phyloP scores from a whole-genome alignment of 352 stramenopile species.

The Pythium rhizo-oryzae region DNA sequence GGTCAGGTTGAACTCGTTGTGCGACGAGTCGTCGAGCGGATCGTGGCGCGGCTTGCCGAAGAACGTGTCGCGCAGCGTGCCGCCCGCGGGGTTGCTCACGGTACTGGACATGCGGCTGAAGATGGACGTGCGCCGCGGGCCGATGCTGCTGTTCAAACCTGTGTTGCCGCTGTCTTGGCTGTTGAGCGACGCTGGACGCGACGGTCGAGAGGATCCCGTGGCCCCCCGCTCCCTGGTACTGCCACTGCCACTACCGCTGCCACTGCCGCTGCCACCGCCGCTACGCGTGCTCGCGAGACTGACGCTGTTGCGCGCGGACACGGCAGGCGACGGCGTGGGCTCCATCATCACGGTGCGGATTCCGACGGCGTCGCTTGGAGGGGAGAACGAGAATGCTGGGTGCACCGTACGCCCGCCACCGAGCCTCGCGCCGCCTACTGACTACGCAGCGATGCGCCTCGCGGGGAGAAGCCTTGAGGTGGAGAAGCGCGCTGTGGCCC shows the following conservation, averaged over 20 bases:
- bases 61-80: slow-evolving; percentile 59
- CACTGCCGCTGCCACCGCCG: background rate
- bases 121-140: slow-evolving; percentile 22
- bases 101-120: slow-evolving; percentile 38
- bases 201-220: background rate
- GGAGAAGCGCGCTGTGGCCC: too few relatives aligned
- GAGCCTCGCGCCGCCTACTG: too few relatives aligned
- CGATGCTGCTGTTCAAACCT: slow-evolving; percentile 9
- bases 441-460: too few relatives aligned
- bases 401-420: too few relatives aligned
- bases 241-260: background rate
- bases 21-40: slow-evolving; percentile 60
- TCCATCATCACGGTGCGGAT: slow-evolving; percentile 14
- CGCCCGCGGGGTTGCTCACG: slow-evolving; percentile 16
- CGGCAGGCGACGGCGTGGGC: background rate
- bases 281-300: background rate
- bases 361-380: background rate
- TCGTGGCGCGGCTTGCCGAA: slow-evolving; percentile 50
- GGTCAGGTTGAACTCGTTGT: slow-evolving; percentile 74
- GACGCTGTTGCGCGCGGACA: slow-evolving; percentile 1
- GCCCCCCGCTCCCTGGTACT: background rate
- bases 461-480: background rate
- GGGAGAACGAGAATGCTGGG: too few relatives aligned
- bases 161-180: slow-evolving; percentile 16
- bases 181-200: slow-evolving; percentile 12